Evolutionary conservation across 2,329 filamentous ascomycete species (phyloP), one percentile per base, ranked within the genome.

Genomic region (Aspergillus hiratsukae): DNA sequence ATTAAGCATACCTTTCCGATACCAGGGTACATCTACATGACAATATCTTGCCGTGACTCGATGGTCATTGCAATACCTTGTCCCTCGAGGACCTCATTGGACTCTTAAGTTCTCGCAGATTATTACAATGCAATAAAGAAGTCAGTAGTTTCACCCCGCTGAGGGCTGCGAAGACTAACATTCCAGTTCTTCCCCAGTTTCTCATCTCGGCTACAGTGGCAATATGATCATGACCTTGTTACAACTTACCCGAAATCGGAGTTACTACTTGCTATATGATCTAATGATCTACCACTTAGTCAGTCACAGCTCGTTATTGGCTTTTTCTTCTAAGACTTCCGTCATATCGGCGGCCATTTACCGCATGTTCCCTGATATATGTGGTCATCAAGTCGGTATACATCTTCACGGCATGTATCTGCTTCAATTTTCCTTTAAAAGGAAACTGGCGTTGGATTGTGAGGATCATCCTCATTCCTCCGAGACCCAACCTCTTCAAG

Each of bases 21-120:
- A 11, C 43, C 4, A 27, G 14, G 5, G 14, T 17, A 37, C 14
- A 37, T 37, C 10, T 27, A 14, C 43, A 23, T 23, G 43, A n/a
- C 19, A 46, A 7, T 14, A 46, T 27, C 19, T 51, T 53, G 53
- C 51, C 46, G 55, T 55, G 64, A 64, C 64, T 69, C 63, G 66
- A 70, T 71, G 66, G 66, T 68, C 69, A 68, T 63, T 69, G 67
- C 67, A 70, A 67, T 63, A 62, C 62, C 21, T 8, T 23, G n/a
- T 46, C 43, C 43, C 61, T 61, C 55, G 54, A 46, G 23, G 23
- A 11, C 21, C 23, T 25, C 43, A 23, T 46, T 11, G 23, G 40
- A 43, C 40, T 8, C 9, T 8, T 43, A 8, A 41, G 37, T 41
- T 3, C 31, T 10, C 14, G 14, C 9, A 17, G 14, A 8, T 10